phyloP scores from a whole-genome alignment of 345 rosid genomes.

The Salix suchowensis region DNA sequence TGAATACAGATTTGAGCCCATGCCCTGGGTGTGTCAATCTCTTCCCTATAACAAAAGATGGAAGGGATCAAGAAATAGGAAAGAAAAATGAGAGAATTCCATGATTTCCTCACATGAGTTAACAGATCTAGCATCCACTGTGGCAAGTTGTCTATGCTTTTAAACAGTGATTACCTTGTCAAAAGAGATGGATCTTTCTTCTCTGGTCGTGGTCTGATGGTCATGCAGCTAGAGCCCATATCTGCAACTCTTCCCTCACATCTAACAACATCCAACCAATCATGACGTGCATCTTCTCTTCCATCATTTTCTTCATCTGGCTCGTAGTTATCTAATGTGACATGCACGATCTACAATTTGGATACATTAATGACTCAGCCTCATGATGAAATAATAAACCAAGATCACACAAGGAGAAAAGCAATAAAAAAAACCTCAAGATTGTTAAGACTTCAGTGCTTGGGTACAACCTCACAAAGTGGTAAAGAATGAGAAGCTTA shows the following conservation, averaged over 20 bases:
- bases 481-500: background rate
- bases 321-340: slow-evolving; percentile 76
- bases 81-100: background rate
- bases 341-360: slow-evolving; percentile 62
- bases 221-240: slow-evolving; percentile 47
- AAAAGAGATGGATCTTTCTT: slow-evolving; percentile 73
- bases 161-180: slow-evolving; percentile 50
- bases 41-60: slow-evolving; percentile 55
- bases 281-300: slow-evolving; percentile 62
- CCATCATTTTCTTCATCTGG: slow-evolving; percentile 47
- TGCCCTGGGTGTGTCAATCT: slow-evolving; percentile 73
- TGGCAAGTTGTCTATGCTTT: background rate
- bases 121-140: background rate
- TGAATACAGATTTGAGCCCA: slow-evolving; percentile 96
- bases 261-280: slow-evolving; percentile 95
- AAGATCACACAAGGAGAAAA: background rate
- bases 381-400: background rate
- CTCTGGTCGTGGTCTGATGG: slow-evolving; percentile 54
- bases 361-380: background rate
- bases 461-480: background rate
- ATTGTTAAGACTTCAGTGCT: background rate
- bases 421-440: background rate
- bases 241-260: slow-evolving; percentile 72
- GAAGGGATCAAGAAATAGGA: background rate
- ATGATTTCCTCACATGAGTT: background rate